phyloP scores from a whole-genome alignment of 2,329 filamentous ascomycete species.

The Cladosporium sp. region DNA sequence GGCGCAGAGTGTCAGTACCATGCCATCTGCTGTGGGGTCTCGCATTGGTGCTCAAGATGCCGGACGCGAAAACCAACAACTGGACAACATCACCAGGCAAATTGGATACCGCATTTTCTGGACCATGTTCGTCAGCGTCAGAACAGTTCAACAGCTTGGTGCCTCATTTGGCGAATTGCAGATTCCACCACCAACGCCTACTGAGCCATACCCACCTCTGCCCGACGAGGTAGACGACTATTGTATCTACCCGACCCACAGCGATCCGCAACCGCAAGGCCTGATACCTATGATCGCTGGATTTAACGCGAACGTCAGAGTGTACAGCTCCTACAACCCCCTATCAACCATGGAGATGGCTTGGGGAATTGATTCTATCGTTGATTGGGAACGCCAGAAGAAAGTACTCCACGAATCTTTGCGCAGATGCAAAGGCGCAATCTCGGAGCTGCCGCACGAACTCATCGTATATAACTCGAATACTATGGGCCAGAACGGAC shows the following conservation, averaged over 20 bases:
- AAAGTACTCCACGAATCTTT: slow-evolving; percentile 67
- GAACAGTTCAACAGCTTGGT: slow-evolving; percentile 70
- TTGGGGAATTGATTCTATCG: slow-evolving; percentile 71
- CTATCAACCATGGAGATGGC: slow-evolving; percentile 76
- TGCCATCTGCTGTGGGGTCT: slow-evolving; percentile 34
- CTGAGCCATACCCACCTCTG: slow-evolving; percentile 70
- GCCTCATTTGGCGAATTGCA: slow-evolving; percentile 65
- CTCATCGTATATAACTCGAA: slow-evolving; percentile 53
- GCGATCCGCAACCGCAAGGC: slow-evolving; percentile 64
- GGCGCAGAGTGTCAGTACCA: slow-evolving; percentile 24
- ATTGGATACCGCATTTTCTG: slow-evolving; percentile 68
- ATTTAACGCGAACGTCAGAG: slow-evolving; percentile 73
- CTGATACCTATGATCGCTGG: slow-evolving; percentile 67
- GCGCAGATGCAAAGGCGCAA: slow-evolving; percentile 62
- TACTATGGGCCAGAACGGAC: slow-evolving; percentile 27
- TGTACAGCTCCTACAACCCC: slow-evolving; percentile 75
- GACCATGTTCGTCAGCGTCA: slow-evolving; percentile 68
- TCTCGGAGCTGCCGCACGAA: slow-evolving; percentile 64
- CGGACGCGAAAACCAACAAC: slow-evolving; percentile 28
- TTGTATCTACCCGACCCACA: slow-evolving; percentile 66
- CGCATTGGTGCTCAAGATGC: slow-evolving; percentile 34
- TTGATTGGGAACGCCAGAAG: slow-evolving; percentile 73
- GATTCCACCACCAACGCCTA: slow-evolving; percentile 70
- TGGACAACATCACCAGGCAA: slow-evolving; percentile 45
- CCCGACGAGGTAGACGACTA: slow-evolving; percentile 81